A percentile compares a stretch with the other conserved stretches of the same genome.
These are phyloP conservation scores for Penicillium silybi DNA, from an alignment of 495 filamentous ascomycete species.

Conservation along the genomic window DNA sequence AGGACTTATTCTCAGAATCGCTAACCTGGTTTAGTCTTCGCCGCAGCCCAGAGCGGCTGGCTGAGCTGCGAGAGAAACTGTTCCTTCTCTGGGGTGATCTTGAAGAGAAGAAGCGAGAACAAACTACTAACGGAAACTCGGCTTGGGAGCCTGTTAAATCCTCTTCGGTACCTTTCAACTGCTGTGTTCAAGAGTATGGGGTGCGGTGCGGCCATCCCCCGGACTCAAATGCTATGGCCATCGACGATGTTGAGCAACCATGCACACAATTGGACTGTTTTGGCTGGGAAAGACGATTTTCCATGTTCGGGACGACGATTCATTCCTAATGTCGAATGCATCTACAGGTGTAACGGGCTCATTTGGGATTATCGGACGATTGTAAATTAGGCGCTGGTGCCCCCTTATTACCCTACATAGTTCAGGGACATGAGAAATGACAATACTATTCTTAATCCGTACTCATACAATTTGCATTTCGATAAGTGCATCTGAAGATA, in stretches of 20 bases:
- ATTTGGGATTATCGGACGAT: not conserved
- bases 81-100: conserved; percentile 85
- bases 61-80: conserved; percentile 61
- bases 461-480: conserved; percentile 3
- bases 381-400: not conserved
- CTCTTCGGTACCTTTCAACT: conserved; percentile 32
- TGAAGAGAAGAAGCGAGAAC: conserved; percentile 56
- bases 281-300: conserved; percentile 50
- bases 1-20: not conserved
- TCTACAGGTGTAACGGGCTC: not conserved
- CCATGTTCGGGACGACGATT: conserved; percentile 47
- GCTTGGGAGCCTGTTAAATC: conserved; percentile 8
- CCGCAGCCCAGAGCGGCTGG: conserved; percentile 39
- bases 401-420: not conserved
- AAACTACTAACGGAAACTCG: not conserved
- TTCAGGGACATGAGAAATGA: not conserved
- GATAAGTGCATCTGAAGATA: conserved; percentile 1
- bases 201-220: conserved; percentile 33
- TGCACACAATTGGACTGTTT: conserved; percentile 34
- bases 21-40: conserved; percentile 47
- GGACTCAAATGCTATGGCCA: conserved; percentile 18
- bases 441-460: not conserved
- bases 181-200: conserved; percentile 53
- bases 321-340: conserved; percentile 8
- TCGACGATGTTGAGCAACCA: conserved; percentile 12